phyloP scores from a whole-genome alignment of 1,284 basidiomycete genomes.

The Tilletia setariae region DNA sequence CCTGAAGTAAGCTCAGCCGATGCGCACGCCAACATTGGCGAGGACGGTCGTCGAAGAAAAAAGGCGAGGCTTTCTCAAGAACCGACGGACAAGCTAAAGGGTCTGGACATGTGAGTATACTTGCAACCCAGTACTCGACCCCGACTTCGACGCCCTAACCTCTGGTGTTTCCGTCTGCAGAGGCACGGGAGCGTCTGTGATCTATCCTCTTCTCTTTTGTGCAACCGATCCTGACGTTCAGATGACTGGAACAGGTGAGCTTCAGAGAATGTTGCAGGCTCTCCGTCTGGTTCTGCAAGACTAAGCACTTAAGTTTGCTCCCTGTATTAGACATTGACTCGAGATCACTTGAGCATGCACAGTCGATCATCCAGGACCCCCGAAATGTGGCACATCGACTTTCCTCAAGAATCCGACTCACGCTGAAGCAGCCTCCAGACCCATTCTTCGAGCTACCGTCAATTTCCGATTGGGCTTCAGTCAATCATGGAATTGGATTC shows the following conservation, averaged over 20 bases:
- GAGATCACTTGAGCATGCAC: slow-evolving; percentile 62
- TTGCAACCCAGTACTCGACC: not conserved
- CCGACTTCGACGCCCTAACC: not conserved
- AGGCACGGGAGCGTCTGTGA: slow-evolving; percentile 83
- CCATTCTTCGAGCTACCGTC: slow-evolving; percentile 60
- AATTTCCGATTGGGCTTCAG: slow-evolving; percentile 46
- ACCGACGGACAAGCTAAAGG: not conserved
- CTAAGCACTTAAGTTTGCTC: no score
- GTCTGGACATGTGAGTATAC: slow-evolving; percentile 3
- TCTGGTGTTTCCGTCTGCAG: slow-evolving; percentile 56
- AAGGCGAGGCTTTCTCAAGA: not conserved
- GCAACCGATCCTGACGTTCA: slow-evolving; percentile 57
- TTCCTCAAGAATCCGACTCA: slow-evolving; percentile 60
- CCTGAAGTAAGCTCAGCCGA: not conserved
- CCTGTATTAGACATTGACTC: slow-evolving; percentile 61
- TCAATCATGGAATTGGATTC: slow-evolving; percentile 6
- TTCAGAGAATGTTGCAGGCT: no score
- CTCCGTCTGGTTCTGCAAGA: no score
- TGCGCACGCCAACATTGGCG: not conserved
- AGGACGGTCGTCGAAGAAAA: slow-evolving; percentile 8
- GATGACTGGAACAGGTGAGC: slow-evolving; percentile 70
- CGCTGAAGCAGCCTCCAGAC: slow-evolving; percentile 56
- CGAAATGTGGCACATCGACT: slow-evolving; percentile 51
- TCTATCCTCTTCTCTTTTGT: slow-evolving; percentile 75
- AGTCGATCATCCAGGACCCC: slow-evolving; percentile 63